Evolutionary conservation across 495 filamentous ascomycete genomes (phyloP).

Genomic region (Annulohypoxylon stygium): DNA sequence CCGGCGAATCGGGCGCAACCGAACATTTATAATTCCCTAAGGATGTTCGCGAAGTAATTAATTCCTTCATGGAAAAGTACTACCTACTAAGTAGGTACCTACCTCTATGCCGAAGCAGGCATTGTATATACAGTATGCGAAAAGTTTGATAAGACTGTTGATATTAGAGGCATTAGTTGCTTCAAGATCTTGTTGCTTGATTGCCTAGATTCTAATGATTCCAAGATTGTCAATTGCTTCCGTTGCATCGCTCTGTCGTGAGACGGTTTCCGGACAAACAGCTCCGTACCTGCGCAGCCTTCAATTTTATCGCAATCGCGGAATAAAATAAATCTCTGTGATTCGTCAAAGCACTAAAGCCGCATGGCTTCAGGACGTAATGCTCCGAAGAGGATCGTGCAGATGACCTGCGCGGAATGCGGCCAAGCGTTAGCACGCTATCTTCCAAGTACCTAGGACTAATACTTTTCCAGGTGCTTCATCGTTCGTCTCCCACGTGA

Average conservation of each 20-base stretch:
- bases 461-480: not conserved
- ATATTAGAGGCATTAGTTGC: not conserved
- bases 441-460: not conserved
- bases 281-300: conserved; percentile 19
- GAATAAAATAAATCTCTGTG: conserved; percentile 13
- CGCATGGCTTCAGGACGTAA: conserved; percentile 26
- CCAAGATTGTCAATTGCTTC: not conserved
- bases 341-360: conserved; percentile 25
- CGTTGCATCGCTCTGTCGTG: conserved; percentile 19
- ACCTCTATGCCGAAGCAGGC: not conserved
- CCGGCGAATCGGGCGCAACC: not conserved
- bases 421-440: conserved; percentile 17
- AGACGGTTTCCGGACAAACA: conserved; percentile 26
- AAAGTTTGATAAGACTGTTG: not conserved
- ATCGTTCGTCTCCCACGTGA: conserved; percentile 11
- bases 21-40: conserved; percentile 16
- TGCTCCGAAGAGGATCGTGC: conserved; percentile 36
- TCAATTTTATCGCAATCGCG: not conserved
- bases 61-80: not conserved
- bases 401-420: conserved; percentile 31
- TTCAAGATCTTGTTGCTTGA: not conserved
- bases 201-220: not conserved
- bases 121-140: not conserved
- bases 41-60: not conserved
- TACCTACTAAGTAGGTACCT: not conserved